Conservation (phyloP, 2,329 filamentous ascomycete genomes). For the Aurifilum marmelostoma region DNA sequence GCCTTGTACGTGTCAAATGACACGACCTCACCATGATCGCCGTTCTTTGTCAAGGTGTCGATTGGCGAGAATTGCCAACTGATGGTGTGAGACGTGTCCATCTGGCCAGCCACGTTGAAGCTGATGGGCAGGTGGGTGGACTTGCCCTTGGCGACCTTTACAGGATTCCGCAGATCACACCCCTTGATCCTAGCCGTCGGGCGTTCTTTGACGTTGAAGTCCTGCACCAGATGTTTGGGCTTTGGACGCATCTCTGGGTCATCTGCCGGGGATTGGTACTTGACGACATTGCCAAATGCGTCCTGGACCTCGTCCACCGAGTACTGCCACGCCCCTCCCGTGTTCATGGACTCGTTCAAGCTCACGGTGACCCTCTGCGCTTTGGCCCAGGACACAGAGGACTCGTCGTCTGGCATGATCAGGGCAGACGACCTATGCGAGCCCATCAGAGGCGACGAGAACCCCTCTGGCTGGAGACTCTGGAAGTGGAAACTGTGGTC, state of each 20-base stretch:
- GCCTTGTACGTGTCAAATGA: conserved; percentile 62
- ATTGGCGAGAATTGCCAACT: conserved; percentile 83
- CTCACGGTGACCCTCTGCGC: conserved; percentile 76
- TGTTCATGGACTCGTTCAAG: conserved; percentile 85
- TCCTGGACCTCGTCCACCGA: conserved; percentile 91
- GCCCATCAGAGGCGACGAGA: conserved; percentile 75
- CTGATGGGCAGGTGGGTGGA: conserved; percentile 69
- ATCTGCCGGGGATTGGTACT: conserved; percentile 69
- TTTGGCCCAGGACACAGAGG: conserved; percentile 76
- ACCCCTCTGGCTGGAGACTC: conserved; percentile 87
- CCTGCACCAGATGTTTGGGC: conserved; percentile 68
- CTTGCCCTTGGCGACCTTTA: conserved; percentile 81
- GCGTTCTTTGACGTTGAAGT: conserved; percentile 84
- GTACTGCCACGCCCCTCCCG: conserved; percentile 83
- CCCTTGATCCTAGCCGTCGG: conserved; percentile 72
- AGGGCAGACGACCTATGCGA: conserved; percentile 61
- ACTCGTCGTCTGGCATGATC: conserved; percentile 61
- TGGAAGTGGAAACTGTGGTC: conserved; percentile 88
- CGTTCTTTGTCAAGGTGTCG: conserved; percentile 67
- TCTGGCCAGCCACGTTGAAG: conserved; percentile 65
- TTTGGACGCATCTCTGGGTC: conserved; percentile 68
- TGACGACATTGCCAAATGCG: conserved; percentile 83
- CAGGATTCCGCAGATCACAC: conserved; percentile 78
- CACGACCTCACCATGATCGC: conserved; percentile 67
- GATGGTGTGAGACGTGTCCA: conserved; percentile 68